Base-by-base conservation (phyloP, 2,329 filamentous ascomycete species). In the Didymosphaeria variabile region DNA sequence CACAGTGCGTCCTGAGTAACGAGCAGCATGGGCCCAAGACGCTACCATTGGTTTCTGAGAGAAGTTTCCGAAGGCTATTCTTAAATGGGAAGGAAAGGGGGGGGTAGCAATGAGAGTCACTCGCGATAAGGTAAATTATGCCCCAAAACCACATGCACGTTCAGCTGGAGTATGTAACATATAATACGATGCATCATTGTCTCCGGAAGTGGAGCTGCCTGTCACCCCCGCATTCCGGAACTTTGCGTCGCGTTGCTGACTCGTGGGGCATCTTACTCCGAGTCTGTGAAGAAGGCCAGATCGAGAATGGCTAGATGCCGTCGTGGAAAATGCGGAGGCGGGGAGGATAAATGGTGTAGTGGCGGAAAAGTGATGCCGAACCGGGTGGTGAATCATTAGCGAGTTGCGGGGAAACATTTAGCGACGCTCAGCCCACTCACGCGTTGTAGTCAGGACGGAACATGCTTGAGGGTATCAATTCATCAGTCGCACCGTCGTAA, bases 361-460 rank as follows among this genome's bases (percentile, higher is more conserved):
- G 13, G 44, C 12, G 36, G 57, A 50, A 59, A 55, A 59, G 42
- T 10, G 31, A 19, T 45, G 34, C 51, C 40, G 31, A 42, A n/a
- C 7, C 12, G n/a, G 45, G 40, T n/a, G 34, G 47, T 55, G 51
- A 59, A 49, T 55, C 31, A 50, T 55, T 55, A 55, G 57, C n/a
- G 49, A 19, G 32, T 19, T 44, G 46, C 36, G 26, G 46, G 34
- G 23, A 42, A 8, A 12, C 13, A 31, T 19, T 15, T 7, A 52
- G 6, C 21, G 17, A 52, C 19, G 19, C 32, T 4, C 31, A 26
- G 17, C 32, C 21, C n/a, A 38, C 31, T 36, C 32, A 38, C 9
- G 5, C 32, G 13, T 34, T 5, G 15, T 7, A 51, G n/a, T n/a
- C 34, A 21, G 29, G 1, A 31, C 34, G 23, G 29, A 29, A 12